Evolutionary conservation across 148 eudicot genomes (phyloP), one percentile per base, ranked within the genome.

Genomic region (Silene latifolia): DNA sequence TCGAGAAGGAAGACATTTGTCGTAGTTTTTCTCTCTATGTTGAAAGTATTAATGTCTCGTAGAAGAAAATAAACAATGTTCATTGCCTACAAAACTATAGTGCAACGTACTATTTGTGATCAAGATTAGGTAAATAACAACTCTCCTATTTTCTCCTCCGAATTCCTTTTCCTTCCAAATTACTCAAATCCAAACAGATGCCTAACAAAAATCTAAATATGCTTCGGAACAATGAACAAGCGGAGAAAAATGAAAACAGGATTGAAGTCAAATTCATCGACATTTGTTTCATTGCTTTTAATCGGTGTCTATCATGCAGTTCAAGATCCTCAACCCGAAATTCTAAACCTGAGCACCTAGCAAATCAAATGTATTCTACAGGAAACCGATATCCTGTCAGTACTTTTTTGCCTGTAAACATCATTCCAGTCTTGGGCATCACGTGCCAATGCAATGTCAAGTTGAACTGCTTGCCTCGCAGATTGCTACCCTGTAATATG

Each of bases 381-480:
- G 97, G 97, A 60, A 94, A 81, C 20, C 83, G 91, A 79, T 80
- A 94, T 63, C 96, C 97, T 2, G 97, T 73, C 88, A 86, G 80
- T 7, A 86, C 91, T 60, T 88, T 53, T 79, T 91, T 94, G 85
- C 89, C 88, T 12, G 89, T 88, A 79, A 90, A 84, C 98, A 94
- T 94, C 86, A 90, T 91, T 72, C 98, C 97, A n/a, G 98, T 94
- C 86, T 90, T 94, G 65, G 98, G 98, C 97, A 94, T 94, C 65
- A 94, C 93, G 73, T 94, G 98, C 97, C 97, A 94, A 77, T 94
- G 97, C 87, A 94, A 76, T 42, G 96, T 92, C 79, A 94, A 80
- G 85, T 94, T 94, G 74, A 84, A 94, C 53, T 86, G 87, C 84
- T 82, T 90, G 20, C 92, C 96, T 64, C 92, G 80, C 64, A 94